Percentiles rank a stretch among this genome's conserved stretches.
Conservation (phyloP, 169 alveolate genomes). For the Babesia ovis region DNA sequence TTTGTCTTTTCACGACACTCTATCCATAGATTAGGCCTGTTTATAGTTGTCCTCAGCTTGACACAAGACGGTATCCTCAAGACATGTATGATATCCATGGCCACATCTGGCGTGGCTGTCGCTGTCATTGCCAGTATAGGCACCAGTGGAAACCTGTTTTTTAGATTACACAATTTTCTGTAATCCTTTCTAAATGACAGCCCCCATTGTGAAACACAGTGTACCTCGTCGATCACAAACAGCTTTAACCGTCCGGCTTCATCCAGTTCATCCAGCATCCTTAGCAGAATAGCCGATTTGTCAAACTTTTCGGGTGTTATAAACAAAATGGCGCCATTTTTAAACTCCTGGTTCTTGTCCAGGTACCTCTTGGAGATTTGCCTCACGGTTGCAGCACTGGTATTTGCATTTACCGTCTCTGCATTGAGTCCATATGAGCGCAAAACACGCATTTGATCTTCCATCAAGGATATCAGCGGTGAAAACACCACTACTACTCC, state of each 20-base stretch:
- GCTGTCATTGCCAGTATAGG: conserved; percentile 97
- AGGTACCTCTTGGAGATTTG: conserved; percentile 43
- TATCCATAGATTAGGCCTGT: conserved; percentile 83
- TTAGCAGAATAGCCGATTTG: conserved; percentile 65
- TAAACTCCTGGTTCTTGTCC: conserved; percentile 19
- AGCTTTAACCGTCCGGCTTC: conserved; percentile 72
- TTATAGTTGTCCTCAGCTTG: conserved; percentile 58
- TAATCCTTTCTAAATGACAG: conserved; percentile 87
- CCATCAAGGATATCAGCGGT: conserved; percentile 93
- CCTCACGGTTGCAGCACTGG: conserved; percentile 51
- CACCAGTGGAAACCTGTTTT: conserved; percentile 86
- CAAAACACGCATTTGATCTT: conserved; percentile 89
- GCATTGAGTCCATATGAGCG: conserved; percentile 82
- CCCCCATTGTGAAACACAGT: conserved; percentile 91
- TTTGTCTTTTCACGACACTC: conserved; percentile 77
- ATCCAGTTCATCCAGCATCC: conserved; percentile 68
- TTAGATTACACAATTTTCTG: conserved; percentile 83
- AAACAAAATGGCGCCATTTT: conserved; percentile 75
- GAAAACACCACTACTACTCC: conserved; percentile 91
- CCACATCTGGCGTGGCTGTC: conserved; percentile 94
- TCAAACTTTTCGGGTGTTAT: conserved; percentile 84
- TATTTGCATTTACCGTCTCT: conserved; percentile 62
- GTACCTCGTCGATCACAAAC: conserved; percentile 89
- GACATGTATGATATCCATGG: conserved; percentile 88
- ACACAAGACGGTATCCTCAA: conserved; percentile 79